Percentiles rank a stretch among this genome's conserved stretches.
phyloP scores from a whole-genome alignment of 495 filamentous ascomycete species.

The Penicillium simplicissimum region DNA sequence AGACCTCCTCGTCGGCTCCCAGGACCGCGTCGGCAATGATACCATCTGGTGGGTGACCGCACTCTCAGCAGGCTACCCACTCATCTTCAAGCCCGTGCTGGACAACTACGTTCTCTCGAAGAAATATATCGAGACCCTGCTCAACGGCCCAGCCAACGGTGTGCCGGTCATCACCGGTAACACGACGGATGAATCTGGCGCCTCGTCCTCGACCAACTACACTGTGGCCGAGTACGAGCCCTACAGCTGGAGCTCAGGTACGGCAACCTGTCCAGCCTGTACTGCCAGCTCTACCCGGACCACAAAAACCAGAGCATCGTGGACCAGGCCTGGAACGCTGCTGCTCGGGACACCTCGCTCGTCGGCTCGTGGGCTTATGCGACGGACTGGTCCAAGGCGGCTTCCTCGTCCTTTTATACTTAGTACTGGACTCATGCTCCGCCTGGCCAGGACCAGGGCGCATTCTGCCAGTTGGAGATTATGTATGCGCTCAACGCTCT shows the following conservation, averaged over 20 bases:
- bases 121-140: conserved; percentile 28
- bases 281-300: conserved; percentile 29
- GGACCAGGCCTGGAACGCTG: conserved; percentile 31
- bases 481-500: conserved; percentile 31
- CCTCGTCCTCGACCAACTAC: conserved; percentile 24
- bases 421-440: conserved; percentile 38
- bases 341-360: conserved; percentile 26
- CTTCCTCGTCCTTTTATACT: conserved; percentile 30
- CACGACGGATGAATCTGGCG: conserved; percentile 34
- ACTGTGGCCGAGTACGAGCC: conserved; percentile 25
- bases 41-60: conserved; percentile 33
- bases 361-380: conserved; percentile 31
- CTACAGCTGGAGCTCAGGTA: conserved; percentile 28
- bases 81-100: conserved; percentile 35
- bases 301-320: conserved; percentile 23
- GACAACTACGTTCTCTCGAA: conserved; percentile 32
- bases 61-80: conserved; percentile 25
- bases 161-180: conserved; percentile 40
- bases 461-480: conserved; percentile 35
- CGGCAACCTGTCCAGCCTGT: conserved; percentile 24
- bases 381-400: conserved; percentile 30
- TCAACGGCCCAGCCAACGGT: conserved; percentile 35
- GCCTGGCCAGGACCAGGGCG: conserved; percentile 29
- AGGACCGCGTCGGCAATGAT: conserved; percentile 24
- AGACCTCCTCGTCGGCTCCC: conserved; percentile 21